phyloP scores from a whole-genome alignment of 2,329 filamentous ascomycete species.

The Aspergillus intermedius region DNA sequence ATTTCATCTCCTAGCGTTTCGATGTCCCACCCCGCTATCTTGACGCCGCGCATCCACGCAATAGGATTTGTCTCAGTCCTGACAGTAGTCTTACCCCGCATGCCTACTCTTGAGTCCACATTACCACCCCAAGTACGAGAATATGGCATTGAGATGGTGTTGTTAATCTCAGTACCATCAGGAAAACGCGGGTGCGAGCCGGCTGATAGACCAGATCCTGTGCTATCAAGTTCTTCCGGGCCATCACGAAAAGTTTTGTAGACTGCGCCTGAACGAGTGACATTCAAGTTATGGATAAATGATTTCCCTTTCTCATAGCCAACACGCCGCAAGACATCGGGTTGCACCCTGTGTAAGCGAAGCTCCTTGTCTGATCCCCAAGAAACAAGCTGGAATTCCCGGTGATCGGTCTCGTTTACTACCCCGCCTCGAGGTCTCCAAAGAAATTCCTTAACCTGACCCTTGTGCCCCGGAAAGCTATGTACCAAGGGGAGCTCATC shows the following conservation, averaged over 20 bases:
- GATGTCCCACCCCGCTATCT: slow-evolving; percentile 49
- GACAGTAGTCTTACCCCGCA: slow-evolving; percentile 42
- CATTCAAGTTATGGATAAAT: slow-evolving; percentile 57
- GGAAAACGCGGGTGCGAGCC: slow-evolving; percentile 15
- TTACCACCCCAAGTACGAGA: slow-evolving; percentile 43
- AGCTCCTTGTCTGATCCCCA: slow-evolving; percentile 86
- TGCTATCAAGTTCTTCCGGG: slow-evolving; percentile 50
- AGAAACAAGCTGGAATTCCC: slow-evolving; percentile 87
- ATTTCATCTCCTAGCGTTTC: slow-evolving; percentile 57
- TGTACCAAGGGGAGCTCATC: slow-evolving; percentile 40
- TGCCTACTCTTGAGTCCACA: slow-evolving; percentile 43
- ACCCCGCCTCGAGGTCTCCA: slow-evolving; percentile 73
- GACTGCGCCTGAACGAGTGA: slow-evolving; percentile 74
- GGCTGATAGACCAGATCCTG: slow-evolving; percentile 25
- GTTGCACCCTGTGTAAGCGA: slow-evolving; percentile 66
- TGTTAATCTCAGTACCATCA: slow-evolving; percentile 38
- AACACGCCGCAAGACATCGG: slow-evolving; percentile 58
- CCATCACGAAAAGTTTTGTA: slow-evolving; percentile 81
- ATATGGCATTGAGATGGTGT: slow-evolving; percentile 47
- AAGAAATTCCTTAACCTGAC: slow-evolving; percentile 79
- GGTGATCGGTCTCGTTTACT: slow-evolving; percentile 65
- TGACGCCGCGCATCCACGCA: slow-evolving; percentile 60
- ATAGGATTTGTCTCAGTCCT: slow-evolving; percentile 53
- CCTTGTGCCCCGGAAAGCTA: slow-evolving; percentile 50
- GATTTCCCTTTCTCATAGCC: slow-evolving; percentile 66